Percentiles rank a stretch among this genome's conserved stretches.
Evolutionary conservation across 768 basidiomycete species (phyloP).

Genomic region (Termitomyces heimii): DNA sequence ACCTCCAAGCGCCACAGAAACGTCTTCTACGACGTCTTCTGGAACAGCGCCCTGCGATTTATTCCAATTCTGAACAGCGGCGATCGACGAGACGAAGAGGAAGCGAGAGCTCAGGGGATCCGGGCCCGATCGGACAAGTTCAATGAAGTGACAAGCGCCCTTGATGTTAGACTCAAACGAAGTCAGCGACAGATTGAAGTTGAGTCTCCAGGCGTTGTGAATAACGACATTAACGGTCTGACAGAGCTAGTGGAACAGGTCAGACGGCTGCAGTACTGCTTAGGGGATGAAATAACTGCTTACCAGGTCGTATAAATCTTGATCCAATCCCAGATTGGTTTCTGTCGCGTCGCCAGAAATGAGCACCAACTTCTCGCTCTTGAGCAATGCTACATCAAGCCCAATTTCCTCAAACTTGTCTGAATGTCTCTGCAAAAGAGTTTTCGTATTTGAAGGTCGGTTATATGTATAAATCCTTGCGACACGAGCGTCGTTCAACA

Average conservation of each 20-base stretch:
- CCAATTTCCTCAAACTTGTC: not conserved
- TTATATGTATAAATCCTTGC: slow-evolving; percentile 31
- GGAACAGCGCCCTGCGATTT: slow-evolving; percentile 16
- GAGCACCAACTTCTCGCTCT: not conserved
- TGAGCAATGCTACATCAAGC: not conserved
- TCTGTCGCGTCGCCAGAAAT: not conserved
- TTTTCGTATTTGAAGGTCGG: not conserved
- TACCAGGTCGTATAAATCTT: not conserved
- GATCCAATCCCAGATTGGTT: not conserved
- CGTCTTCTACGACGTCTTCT: slow-evolving; percentile 10
- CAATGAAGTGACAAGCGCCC: slow-evolving; percentile 1
- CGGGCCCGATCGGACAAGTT: slow-evolving; percentile 19
- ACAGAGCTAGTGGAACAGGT: slow-evolving; percentile 15
- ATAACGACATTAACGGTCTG: slow-evolving; percentile 23
- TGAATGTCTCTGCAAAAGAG: not conserved
- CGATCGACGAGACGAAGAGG: slow-evolving; percentile 20
- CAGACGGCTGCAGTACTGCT: not conserved
- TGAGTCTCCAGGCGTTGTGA: slow-evolving; percentile 33
- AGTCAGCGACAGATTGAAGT: slow-evolving; percentile 32
- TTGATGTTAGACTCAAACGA: slow-evolving; percentile 20
- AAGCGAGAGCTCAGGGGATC: slow-evolving; percentile 1
- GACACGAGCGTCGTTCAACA: not conserved
- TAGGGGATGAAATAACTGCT: not conserved
- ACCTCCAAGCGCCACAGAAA: slow-evolving; percentile 3
- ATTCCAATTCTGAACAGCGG: slow-evolving; percentile 17